These are phyloP conservation scores for Cercospora sp. DNA, from an alignment of 2,329 filamentous ascomycete genomes.

Conservation along the genomic window DNA sequence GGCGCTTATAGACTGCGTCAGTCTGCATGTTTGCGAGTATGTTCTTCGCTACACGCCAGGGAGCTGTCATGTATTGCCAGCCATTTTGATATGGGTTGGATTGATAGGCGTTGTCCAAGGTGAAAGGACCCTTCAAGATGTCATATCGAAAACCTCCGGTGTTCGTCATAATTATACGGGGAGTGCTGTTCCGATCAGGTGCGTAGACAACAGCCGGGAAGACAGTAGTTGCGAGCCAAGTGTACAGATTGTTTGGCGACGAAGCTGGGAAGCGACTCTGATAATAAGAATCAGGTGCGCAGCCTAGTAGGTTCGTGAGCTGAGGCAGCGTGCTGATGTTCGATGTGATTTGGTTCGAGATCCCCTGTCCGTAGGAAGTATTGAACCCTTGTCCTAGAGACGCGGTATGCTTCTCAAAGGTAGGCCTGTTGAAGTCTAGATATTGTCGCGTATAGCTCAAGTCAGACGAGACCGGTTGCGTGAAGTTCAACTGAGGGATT, in stretches of 20 bases:
- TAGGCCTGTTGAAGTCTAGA: slow-evolving; percentile 68
- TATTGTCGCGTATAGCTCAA: slow-evolving; percentile 59
- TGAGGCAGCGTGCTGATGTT: slow-evolving; percentile 23
- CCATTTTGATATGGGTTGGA: slow-evolving; percentile 57
- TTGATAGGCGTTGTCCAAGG: slow-evolving; percentile 55
- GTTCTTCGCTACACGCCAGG: slow-evolving; percentile 25
- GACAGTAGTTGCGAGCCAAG: slow-evolving; percentile 24
- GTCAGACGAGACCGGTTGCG: slow-evolving; percentile 30
- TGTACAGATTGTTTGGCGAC: slow-evolving; percentile 25
- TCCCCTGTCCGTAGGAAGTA: slow-evolving; percentile 23
- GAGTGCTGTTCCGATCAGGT: slow-evolving; percentile 45
- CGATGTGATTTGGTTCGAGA: slow-evolving; percentile 22
- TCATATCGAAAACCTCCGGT: slow-evolving; percentile 64
- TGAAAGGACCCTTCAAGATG: slow-evolving; percentile 63
- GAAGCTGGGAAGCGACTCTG: slow-evolving; percentile 14
- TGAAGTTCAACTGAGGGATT: slow-evolving; percentile 25
- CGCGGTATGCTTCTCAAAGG: slow-evolving; percentile 62
- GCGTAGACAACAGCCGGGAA: slow-evolving; percentile 54
- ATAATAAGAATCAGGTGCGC: slow-evolving; percentile 24
- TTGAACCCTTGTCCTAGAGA: slow-evolving; percentile 24
- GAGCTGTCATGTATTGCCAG: slow-evolving; percentile 52
- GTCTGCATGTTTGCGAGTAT: slow-evolving; percentile 32
- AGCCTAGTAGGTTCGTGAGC: slow-evolving; percentile 22
- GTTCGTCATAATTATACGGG: slow-evolving; percentile 61
- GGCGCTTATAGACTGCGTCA: slow-evolving; percentile 26